Base-by-base conservation (phyloP, 192 early-diverging fungal species). In the Umbelopsis sp. region DNA sequence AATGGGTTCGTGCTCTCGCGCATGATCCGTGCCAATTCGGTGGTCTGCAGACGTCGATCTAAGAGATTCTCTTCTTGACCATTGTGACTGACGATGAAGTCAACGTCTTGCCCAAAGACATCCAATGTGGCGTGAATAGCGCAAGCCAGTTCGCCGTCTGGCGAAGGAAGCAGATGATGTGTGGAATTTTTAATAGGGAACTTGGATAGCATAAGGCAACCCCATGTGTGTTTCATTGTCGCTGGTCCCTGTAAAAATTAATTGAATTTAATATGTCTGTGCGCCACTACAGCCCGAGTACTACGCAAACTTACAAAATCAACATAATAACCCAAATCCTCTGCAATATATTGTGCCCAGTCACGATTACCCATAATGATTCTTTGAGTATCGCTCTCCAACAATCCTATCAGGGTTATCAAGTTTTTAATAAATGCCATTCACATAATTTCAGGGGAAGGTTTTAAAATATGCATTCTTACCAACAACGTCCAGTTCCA, bases 361-460 rank as follows among this genome's bases (percentile, higher is more conserved):
- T 94, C 92, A 69, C 92, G 90, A 68, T 90, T 90, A 70, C 92
- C 92, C 91, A 92, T 94, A 69, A 94, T 94, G 74, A 91, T 92
- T 58, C 92, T 81, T 76, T 85, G 82, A 22, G 87, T 81, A 83
- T 94, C 92, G 2, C 90, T 91, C 76, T 94, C 92, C 58, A 94
- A 79, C 48, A 94, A 79, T 41, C 90, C 83, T 79, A 49, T 18
- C 15, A 21, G 15, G 13, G 0, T 33, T 18, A 53, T 25, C 15
- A 70, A 37, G 1, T 55, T 13, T 53, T 13, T 11, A 47, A 18
- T 3, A n/a, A 61, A 11, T 25, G 0, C 13, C 55, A 16, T 35
- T 35, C 55, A 30, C 33, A 3, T 33, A 53, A 8, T 10, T 53
- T 53, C 9, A 53, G 51, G 12, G 51, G 51, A 25, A 64, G 25